Base-by-base conservation (phyloP, 805 yeast species). In the Torulaspora franciscae region DNA sequence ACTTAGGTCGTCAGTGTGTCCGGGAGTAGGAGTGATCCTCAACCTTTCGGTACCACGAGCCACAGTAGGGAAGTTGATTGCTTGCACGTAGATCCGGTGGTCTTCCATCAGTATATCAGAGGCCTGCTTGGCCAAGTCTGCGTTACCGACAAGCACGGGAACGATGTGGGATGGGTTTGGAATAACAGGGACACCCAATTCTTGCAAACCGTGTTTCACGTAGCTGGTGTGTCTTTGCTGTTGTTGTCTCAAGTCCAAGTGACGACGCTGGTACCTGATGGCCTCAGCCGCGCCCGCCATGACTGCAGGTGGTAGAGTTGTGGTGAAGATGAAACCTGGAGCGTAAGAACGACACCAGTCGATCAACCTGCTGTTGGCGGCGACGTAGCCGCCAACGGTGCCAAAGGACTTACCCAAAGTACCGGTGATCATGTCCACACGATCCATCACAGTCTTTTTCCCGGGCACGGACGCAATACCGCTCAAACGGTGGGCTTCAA, bases 21-120 rank as follows among this genome's bases (percentile, higher is more conserved):
- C 97, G 29, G 99, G 99, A 33, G 99, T 90, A 45, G 99, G 98
- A n/a, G 99, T 93, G 62, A 93, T 81, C 70, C 99, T 82, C 59
- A 93, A 79, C 65, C 99, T 82, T 72, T 93, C 99, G 54, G 89
- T 83, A 49, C 99, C 99, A 55, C 85, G 81, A 14, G 96, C 83
- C 49, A 93, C 99, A 19, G 99, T 93, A 49, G 99, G 99, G 80
- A 84, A 93, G 72, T 93, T 93, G 66, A 93, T 93, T 37, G 98
- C 96, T 72, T 93, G 99, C 37, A 95, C 99, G 62, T 93, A 93
- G 64, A 93, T 90, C 53, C 78, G 76, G 70, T 89, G 85, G 58
- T 85, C 80, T 52, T 83, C 77, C 74, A 93, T 80, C 61, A 93
- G 78, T 66, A 85, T 65, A 66, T 93, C 99, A 17, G 95, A 85